A percentile compares a stretch with the other conserved stretches of the same genome.
phyloP scores from a whole-genome alignment of 2,329 filamentous ascomycete species.

The Botryotinia convoluta region DNA sequence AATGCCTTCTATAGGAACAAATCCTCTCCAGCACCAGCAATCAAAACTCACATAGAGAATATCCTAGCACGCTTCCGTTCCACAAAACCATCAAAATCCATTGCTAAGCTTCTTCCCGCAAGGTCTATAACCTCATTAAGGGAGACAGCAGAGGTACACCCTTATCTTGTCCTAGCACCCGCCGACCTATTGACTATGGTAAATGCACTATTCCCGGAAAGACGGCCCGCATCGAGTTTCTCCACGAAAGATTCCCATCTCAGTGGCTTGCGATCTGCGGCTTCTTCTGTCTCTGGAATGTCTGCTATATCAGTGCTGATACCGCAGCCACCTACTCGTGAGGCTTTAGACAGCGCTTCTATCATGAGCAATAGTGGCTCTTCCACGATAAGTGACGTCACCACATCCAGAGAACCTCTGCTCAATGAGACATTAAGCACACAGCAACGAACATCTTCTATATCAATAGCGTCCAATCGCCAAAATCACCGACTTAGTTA shows the following conservation, averaged over 20 bases:
- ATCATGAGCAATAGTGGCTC: constrained; percentile 71
- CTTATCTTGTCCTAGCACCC: constrained; percentile 75
- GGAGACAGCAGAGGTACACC: constrained; percentile 75
- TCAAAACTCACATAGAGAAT: constrained; percentile 68
- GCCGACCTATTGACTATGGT: constrained; percentile 77
- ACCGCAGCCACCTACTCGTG: constrained; percentile 57
- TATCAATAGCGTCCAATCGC: constrained; percentile 44
- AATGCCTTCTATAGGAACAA: constrained; percentile 46
- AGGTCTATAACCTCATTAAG: constrained; percentile 69
- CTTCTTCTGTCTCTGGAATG: constrained; percentile 65
- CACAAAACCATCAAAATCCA: constrained; percentile 44
- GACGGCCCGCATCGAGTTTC: constrained; percentile 58
- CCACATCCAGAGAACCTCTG: constrained; percentile 62
- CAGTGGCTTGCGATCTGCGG: constrained; percentile 62
- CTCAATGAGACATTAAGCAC: constrained; percentile 54
- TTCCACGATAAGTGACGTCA: constrained; percentile 68
- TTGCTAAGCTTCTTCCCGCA: constrained; percentile 63
- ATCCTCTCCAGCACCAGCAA: constrained; percentile 59
- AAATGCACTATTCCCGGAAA: constrained; percentile 79
- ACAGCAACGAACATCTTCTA: constrained; percentile 55
- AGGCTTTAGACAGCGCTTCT: constrained; percentile 62
- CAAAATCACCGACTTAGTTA: constrained; percentile 47
- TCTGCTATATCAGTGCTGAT: constrained; percentile 66
- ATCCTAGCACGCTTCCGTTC: constrained; percentile 62
- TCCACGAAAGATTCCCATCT: constrained; percentile 50